These are phyloP conservation scores for Byssochlamys sp. DNA, from an alignment of 2,329 filamentous ascomycete genomes.

Conservation along the genomic window DNA sequence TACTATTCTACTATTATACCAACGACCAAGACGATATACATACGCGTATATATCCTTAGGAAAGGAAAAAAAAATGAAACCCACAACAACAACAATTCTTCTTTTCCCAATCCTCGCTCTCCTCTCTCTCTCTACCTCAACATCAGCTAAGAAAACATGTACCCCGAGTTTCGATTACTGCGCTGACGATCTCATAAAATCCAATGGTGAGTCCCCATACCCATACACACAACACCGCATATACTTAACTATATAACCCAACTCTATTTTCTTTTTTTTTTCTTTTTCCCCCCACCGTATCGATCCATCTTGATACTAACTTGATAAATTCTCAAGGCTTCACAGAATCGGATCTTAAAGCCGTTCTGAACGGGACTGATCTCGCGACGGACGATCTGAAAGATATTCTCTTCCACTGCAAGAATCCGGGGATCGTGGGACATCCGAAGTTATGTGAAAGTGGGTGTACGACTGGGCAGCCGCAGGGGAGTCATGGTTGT, in stretches of 20 bases:
- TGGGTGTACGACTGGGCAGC: constrained; percentile 18
- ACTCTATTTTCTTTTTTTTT: too few relatives aligned
- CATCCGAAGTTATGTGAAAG: constrained; percentile 22
- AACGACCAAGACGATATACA: too few relatives aligned
- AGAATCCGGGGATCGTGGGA: constrained; percentile 23
- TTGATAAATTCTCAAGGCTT: neutral
- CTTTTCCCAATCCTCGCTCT: neutral
- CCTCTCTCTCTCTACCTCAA: neutral
- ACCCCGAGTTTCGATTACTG: constrained; percentile 29
- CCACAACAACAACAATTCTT: neutral
- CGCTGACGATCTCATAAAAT: constrained; percentile 17
- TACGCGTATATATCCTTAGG: too few relatives aligned
- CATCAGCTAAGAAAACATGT: constrained; percentile 17
- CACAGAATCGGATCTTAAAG: neutral
- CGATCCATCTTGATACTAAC: too few relatives aligned
- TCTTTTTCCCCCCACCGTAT: too few relatives aligned
- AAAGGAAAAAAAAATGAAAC: neutral
- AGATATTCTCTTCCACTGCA: constrained; percentile 26
- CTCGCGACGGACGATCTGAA: constrained; percentile 17
- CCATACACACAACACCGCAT: too few relatives aligned
- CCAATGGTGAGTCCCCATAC: constrained; percentile 15
- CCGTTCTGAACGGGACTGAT: constrained; percentile 18
- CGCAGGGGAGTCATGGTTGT: constrained; percentile 18
- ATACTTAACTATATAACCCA: too few relatives aligned
- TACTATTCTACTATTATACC: too few relatives aligned